Conservation (phyloP, 768 basidiomycete species). For the Russula brevipes region DNA sequence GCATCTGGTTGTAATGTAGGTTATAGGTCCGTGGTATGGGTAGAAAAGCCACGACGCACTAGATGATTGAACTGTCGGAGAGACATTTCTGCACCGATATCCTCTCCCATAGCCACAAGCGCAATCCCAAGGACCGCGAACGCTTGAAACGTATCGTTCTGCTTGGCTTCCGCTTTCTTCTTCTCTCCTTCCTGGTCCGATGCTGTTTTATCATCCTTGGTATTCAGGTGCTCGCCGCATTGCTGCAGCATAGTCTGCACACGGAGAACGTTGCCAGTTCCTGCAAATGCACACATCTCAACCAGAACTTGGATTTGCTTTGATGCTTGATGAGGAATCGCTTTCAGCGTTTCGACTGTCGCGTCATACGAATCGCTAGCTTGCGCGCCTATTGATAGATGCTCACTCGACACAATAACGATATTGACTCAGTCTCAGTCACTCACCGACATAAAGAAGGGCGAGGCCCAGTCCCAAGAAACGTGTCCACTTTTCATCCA, state of each 20-base stretch:
- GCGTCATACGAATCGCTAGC: constrained; percentile 76
- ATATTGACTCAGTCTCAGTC: constrained; percentile 32
- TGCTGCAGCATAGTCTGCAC: constrained; percentile 89
- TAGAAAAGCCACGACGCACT: constrained; percentile 41
- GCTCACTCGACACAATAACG: not conserved
- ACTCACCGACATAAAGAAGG: constrained; percentile 78
- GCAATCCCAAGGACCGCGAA: constrained; percentile 93
- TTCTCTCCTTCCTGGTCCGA: constrained; percentile 57
- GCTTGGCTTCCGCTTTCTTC: constrained; percentile 42
- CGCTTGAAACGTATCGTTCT: constrained; percentile 80
- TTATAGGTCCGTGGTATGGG: constrained; percentile 25
- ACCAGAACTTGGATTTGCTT: constrained; percentile 89
- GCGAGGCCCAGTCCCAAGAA: constrained; percentile 89
- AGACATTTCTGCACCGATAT: constrained; percentile 97
- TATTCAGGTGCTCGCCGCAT: constrained; percentile 85
- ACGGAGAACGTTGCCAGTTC: constrained; percentile 91
- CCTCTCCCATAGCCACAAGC: constrained; percentile 96
- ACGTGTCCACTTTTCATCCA: constrained; percentile 91
- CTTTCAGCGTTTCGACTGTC: constrained; percentile 88
- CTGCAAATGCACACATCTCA: constrained; percentile 90
- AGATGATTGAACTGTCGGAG: constrained; percentile 95
- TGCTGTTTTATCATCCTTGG: constrained; percentile 34
- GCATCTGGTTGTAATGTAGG: constrained; percentile 63
- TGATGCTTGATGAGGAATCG: constrained; percentile 87
- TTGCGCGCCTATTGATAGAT: constrained; percentile 60